Evolutionary conservation across 129 eudicot genomes (phyloP).

Genomic region (Chrysanthemum seticuspe): DNA sequence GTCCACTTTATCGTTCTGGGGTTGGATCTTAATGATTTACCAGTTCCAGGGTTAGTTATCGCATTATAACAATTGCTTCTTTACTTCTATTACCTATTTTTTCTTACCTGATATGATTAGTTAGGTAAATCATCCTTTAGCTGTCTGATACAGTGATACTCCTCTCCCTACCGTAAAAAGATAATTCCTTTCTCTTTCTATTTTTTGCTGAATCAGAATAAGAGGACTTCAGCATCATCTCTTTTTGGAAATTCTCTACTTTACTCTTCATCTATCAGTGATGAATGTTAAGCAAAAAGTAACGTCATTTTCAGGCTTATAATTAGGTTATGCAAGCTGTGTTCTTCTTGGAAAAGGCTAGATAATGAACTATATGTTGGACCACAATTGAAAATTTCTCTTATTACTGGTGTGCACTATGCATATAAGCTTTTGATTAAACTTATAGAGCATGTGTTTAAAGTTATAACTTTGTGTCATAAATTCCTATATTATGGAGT

Average conservation of each 20-base stretch:
- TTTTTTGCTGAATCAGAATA: conserved; percentile 20
- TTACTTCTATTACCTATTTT: neutral
- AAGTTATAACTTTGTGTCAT: neutral
- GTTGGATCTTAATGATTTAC: too few relatives aligned
- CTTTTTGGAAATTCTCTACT: conserved; percentile 28
- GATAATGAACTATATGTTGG: conserved; percentile 15
- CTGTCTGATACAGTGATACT: too few relatives aligned
- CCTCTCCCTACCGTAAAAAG: too few relatives aligned
- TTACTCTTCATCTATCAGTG: conserved; percentile 27
- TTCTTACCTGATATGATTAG: conserved; percentile 15
- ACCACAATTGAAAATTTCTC: conserved; percentile 11
- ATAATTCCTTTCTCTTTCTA: neutral
- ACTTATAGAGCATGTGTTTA: conserved; percentile 3
- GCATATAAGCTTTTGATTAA: conserved; percentile 11
- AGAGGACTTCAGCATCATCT: neutral
- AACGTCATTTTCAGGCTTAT: conserved; percentile 14
- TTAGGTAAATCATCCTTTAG: too few relatives aligned
- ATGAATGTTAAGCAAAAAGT: conserved; percentile 16
- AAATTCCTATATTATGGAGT: neutral
- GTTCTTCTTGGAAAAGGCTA: conserved; percentile 11
- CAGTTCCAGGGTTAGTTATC: neutral
- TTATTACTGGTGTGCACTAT: neutral
- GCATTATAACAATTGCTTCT: neutral
- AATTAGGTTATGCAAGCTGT: conserved; percentile 14
- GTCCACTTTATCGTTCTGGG: too few relatives aligned